Base-by-base conservation (phyloP, 2,329 filamentous ascomycete species). In the Xylariaceae sp. region DNA sequence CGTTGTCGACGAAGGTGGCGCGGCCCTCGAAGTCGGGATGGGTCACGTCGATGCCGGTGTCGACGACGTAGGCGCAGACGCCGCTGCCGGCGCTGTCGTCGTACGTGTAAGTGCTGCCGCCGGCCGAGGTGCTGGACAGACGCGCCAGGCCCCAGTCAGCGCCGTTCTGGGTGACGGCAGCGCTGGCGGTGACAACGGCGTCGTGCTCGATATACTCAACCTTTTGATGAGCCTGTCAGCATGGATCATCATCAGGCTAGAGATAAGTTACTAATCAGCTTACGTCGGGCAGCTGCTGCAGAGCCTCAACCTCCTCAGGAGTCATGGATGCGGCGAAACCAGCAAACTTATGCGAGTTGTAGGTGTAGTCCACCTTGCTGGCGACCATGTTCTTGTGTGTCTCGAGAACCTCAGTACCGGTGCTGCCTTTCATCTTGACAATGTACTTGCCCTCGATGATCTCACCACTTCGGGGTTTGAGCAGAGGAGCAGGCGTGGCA, bases 41-140 rank as follows among this genome's bases (percentile, higher is more conserved):
- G n/a, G 62, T 49, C 27, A 70, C 71, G 15, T 74, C 71, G 46
- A 84, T 75, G 33, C 82, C 81, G 0, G 77, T 82, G 68, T 85
- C 82, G 45, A 84, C 70, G 33, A 85, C 64, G 63, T 83, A 85
- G 41, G 76, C 74, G 58, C 74, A 82, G 50, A 69, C 74, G 32
- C 68, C 72, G 32, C 67, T 59, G 11, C 77, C 77, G 24, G 75
- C 74, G 18, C 64, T 70, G n/a, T 65, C 57, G 50, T 79, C 74
- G 63, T 78, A 80, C 21, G 65, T 61, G 63, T 79, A 80, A 26
- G 69, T 67, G n/a, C 55, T 70, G 18, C 62, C 65, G 15, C 65
- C 66, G n/a, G 67, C 54, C 16, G 65, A 67, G 15, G 67, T 62
- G 64, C 70, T 72, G 3, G 79, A 81, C 52, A 81, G 67, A 47